phyloP scores from a whole-genome alignment of 2,329 filamentous ascomycete species.

The Ophiostoma sp. region DNA sequence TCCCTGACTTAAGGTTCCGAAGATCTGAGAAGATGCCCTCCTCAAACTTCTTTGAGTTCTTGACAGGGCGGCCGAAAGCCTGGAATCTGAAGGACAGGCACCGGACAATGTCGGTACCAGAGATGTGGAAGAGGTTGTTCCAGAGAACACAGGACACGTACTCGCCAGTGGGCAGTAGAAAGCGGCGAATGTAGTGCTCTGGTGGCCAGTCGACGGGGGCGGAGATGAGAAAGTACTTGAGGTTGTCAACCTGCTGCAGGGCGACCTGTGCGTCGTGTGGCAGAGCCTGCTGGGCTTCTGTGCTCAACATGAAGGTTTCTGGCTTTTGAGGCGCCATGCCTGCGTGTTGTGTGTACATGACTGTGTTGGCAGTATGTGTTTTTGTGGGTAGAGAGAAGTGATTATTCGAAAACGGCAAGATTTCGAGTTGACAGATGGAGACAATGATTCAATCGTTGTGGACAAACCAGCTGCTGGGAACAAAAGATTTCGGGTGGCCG shows the following conservation, averaged over 20 bases:
- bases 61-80: conserved; percentile 94
- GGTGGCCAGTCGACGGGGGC: conserved; percentile 96
- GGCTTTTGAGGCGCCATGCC: conserved; percentile 93
- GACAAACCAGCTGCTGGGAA: conserved; percentile 25
- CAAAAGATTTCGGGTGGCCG: conserved; percentile 1
- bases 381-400: neutral
- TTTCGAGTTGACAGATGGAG: conserved; percentile 15
- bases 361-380: conserved; percentile 27
- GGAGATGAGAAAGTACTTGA: conserved; percentile 99
- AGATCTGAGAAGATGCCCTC: conserved; percentile 99
- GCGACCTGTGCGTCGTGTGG: conserved; percentile 46
- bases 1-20: conserved; percentile 95
- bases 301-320: conserved; percentile 97
- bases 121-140: conserved; percentile 99
- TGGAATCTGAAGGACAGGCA: conserved; percentile 98
- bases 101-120: conserved; percentile 96
- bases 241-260: conserved; percentile 76
- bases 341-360: conserved; percentile 77
- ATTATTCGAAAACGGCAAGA: neutral
- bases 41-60: conserved; percentile 99
- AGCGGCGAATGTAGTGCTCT: conserved; percentile 94
- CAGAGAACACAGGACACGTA: conserved; percentile 98
- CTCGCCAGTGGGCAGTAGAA: conserved; percentile 92
- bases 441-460: conserved; percentile 17
- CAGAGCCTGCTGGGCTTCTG: conserved; percentile 91